Conservation (phyloP, 2,329 filamentous ascomycete species). For the Pyricularia pennisetigena region DNA sequence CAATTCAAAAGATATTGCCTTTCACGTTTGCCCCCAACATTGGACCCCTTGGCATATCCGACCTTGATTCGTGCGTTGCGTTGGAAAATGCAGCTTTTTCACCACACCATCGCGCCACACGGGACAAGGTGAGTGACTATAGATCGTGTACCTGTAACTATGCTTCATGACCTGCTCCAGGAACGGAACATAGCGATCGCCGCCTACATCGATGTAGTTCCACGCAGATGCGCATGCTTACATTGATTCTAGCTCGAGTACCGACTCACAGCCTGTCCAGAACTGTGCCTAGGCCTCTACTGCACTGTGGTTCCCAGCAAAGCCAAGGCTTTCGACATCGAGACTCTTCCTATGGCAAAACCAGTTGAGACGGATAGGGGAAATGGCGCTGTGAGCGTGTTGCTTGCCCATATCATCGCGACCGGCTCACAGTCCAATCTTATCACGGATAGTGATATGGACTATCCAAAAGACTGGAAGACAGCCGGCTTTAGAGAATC, state of each 20-base stretch:
- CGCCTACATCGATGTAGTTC: background rate
- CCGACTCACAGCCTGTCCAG: conserved; percentile 63
- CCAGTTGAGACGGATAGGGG: conserved; percentile 50
- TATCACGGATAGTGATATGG: conserved; percentile 72
- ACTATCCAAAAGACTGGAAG: conserved; percentile 58
- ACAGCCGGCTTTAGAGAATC: conserved; percentile 30
- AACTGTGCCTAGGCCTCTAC: conserved; percentile 73
- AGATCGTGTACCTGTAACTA: background rate
- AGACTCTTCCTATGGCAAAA: conserved; percentile 43
- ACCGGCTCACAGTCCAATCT: conserved; percentile 55
- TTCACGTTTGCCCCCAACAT: conserved; percentile 63
- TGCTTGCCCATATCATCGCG: conserved; percentile 70
- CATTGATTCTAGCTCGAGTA: conserved; percentile 54
- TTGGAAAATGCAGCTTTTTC: conserved; percentile 46
- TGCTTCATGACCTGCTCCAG: background rate
- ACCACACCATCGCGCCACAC: conserved; percentile 37
- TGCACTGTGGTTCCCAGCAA: conserved; percentile 47
- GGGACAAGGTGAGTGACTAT: conserved; percentile 38
- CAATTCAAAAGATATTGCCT: conserved; percentile 33
- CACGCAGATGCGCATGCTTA: background rate
- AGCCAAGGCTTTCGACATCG: conserved; percentile 34
- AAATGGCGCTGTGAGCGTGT: conserved; percentile 45
- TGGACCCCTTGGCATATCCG: conserved; percentile 59
- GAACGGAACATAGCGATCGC: background rate
- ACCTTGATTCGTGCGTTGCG: conserved; percentile 49